Evolutionary conservation across 305 asterid genomes (phyloP), one percentile per base, ranked within the genome.

Genomic region (Fraxinus xanthoxyloides): DNA sequence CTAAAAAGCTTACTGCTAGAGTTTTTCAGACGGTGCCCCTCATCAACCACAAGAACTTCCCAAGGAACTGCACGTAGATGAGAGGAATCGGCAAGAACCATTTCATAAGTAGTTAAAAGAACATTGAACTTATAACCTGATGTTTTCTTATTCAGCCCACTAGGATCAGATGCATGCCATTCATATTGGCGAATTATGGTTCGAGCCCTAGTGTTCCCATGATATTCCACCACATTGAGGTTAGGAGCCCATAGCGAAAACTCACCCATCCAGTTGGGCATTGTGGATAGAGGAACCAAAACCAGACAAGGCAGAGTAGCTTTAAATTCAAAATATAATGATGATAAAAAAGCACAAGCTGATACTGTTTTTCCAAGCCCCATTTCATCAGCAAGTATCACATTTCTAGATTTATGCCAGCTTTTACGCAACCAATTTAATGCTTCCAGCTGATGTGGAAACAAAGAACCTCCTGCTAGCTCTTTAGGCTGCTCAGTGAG

Each of bases 41-140:
- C 99, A 90, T 97, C 99, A 88, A 97, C 99, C 86, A 97, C 93
- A 88, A 97, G 98, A 91, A 94, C 98, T 87, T 95, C 99, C 99
- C 99, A 97, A 67, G 98, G 98, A 69, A 97, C 92, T 56, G 92
- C 95, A 82, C 98, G 98, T 69, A 97, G 89, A 88, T 89, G 84
- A 38, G 94, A 87, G 54, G 93, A 89, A 89, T 97, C 99, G 5
- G 76, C 40, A 30, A 97, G 92, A 86, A 97, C 94, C 98, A 97
- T 97, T 85, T 97, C 99, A 80, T 97, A 97, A 4, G 99, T 97
- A 67, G 99, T 94, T 82, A 97, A 85, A 77, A 97, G 96, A 85
- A 97, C 97, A 87, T 97, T 92, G 85, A 97, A 97, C 82, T 93
- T 97, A 90, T 86, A 90, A 1, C 95, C 89, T 63, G 93, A 83